Percentiles rank a stretch among this genome's conserved stretches.
Conservation (phyloP, 148 eudicot genomes). For the Heliamphora exappendiculata region DNA sequence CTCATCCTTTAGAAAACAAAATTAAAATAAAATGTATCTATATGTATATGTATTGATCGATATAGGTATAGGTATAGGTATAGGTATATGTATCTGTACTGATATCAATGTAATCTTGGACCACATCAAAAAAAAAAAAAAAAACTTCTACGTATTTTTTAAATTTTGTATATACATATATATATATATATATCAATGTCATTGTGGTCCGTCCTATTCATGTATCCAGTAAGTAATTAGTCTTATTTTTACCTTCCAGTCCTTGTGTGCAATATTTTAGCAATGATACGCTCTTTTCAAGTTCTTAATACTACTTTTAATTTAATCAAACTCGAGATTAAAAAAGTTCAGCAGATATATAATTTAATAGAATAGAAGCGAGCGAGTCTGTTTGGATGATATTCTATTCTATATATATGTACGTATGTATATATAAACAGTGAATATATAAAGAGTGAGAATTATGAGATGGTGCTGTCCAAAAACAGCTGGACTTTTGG, state of each 20-base stretch:
- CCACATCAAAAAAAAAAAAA: too few species aligned
- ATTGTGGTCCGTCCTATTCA: conserved; percentile 1
- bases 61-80: not conserved
- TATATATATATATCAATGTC: not conserved
- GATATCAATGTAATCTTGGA: not conserved
- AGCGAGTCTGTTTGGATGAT: not conserved
- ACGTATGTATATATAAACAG: not conserved
- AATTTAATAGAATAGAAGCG: not conserved
- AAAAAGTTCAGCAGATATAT: not conserved
- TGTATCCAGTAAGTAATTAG: not conserved
- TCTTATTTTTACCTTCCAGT: not conserved
- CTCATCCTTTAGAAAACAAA: not conserved
- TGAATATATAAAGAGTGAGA: not conserved
- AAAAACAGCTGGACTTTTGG: conserved; percentile 23
- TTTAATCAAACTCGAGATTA: not conserved
- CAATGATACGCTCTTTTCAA: not conserved
- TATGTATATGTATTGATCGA: not conserved
- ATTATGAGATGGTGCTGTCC: conserved; percentile 15
- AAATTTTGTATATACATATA: not conserved
- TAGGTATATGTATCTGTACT: conserved; percentile 1
- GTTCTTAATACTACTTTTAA: not conserved
- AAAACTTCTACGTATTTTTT: too few species aligned
- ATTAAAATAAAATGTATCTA: not conserved
- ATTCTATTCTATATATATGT: not conserved
- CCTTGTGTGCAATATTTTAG: not conserved